phyloP scores from a whole-genome alignment of 176 grass and related monocot species.

The Bolboschoenus planiculmis region DNA sequence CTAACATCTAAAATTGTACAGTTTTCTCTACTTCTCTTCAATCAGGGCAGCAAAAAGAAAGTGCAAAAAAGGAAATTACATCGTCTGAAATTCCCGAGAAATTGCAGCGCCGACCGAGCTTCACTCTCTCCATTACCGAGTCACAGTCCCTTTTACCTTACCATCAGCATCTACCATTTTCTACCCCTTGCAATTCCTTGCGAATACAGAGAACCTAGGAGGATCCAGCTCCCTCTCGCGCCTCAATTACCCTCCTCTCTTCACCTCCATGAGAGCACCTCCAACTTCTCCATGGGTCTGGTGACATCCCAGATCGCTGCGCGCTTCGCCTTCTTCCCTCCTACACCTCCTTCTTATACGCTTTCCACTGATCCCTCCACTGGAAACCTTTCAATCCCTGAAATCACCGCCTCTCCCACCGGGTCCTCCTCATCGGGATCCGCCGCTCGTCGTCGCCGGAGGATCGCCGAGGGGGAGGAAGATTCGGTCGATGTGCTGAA shows the following conservation, averaged over 20 bases:
- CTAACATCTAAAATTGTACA: not conserved
- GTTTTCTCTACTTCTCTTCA: not conserved
- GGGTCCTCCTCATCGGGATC: not conserved
- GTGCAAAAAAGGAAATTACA: not conserved
- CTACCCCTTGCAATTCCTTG: not conserved
- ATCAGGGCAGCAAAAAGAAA: not conserved
- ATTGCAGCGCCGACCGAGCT: not conserved
- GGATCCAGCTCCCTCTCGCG: not conserved
- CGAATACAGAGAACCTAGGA: not conserved
- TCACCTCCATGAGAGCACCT: not conserved
- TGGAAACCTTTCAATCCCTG: constrained; percentile 59
- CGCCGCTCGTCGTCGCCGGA: constrained; percentile 29
- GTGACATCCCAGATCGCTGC: constrained; percentile 84
- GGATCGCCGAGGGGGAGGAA: constrained; percentile 26
- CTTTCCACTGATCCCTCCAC: constrained; percentile 46
- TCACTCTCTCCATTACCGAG: constrained; percentile 4
- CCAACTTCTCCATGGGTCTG: constrained; percentile 53
- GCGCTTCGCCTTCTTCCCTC: constrained; percentile 90
- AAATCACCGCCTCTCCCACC: constrained; percentile 32
- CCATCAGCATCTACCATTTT: not conserved
- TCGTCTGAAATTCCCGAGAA: not conserved
- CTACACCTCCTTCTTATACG: constrained; percentile 80
- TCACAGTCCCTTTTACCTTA: not conserved
- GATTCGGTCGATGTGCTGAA: not conserved
- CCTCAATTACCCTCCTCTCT: not conserved